Evolutionary conservation across 208 protist genomes (phyloP), one percentile per base, ranked within the genome.

Genomic region (Wallacemonas collosoma): DNA sequence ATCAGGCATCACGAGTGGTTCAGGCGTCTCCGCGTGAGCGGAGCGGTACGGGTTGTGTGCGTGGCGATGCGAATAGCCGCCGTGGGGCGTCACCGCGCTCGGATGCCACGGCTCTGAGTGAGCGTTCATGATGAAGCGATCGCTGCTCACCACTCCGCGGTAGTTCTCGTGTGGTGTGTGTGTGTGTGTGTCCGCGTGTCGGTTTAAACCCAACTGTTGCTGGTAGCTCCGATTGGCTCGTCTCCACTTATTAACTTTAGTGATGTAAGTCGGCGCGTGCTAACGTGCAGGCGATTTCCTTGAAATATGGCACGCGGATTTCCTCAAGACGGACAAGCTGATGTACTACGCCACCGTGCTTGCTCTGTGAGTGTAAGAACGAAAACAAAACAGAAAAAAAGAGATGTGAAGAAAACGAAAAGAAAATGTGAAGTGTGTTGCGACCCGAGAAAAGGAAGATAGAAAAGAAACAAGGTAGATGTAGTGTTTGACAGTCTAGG

Each of bases 71-170:
- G 51, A 6, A 1, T 43, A 5, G 56, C 38, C 5, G 26, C 36
- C 26, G 26, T 62, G 35, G 36, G 56, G 36, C 38, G 45, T 50
- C 45, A 50, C 8, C 45, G 8, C 3, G 56, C 26, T 7, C 8
- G 80, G 80, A 40, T 76, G 68, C 76, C 75, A 85, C 51, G 80
- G 80, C 54, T 41, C 55, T 15, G 80, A 76, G 72, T 76, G 64
- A 39, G 72, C 76, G 68, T 85, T 85, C 80, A 85, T 78, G 48
- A 48, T 66, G 38, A 43, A 9, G 26, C 1, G 5, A 14, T 12
- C n/a, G n/a, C 51, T 36, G 44, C 9, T 8, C 17, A 17, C 17
- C 53, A 35, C 53, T 8, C 17, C 6, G n/a, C 14, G 53, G 11
- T 58, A 36, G 6, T 58, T 58, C 26, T 36, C 26, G 11, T 58